phyloP scores from a whole-genome alignment of 169 alveolate genomes.

The Plasmodium coatneyi region DNA sequence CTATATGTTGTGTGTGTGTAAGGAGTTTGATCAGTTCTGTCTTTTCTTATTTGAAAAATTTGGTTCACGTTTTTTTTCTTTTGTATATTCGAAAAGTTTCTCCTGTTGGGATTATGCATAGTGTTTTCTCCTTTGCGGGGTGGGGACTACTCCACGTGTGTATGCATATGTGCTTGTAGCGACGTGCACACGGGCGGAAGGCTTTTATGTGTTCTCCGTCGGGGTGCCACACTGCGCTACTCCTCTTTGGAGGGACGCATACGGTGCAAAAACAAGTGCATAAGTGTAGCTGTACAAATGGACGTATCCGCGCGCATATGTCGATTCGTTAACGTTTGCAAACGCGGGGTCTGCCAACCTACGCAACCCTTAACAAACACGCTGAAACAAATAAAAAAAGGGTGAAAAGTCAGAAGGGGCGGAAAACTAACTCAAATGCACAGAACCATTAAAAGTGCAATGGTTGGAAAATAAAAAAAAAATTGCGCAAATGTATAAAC shows the following conservation, averaged over 20 bases:
- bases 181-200: background rate
- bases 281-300: background rate
- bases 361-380: background rate
- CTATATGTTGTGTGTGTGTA: background rate
- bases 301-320: background rate
- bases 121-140: constrained; percentile 2
- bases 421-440: background rate
- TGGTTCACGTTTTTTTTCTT: constrained; percentile 15
- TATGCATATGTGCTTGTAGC: background rate
- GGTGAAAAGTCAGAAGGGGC: background rate
- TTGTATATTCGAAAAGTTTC: background rate
- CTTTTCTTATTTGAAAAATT: constrained; percentile 30
- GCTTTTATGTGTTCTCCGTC: background rate
- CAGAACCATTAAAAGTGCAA: background rate
- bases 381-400: background rate
- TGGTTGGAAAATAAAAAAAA: background rate
- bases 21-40: constrained; percentile 20
- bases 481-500: background rate
- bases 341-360: background rate
- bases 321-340: background rate
- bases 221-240: background rate
- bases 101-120: constrained; percentile 45
- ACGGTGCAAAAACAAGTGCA: background rate
- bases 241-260: background rate
- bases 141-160: background rate